Evolutionary conservation across 805 yeast species (phyloP).

Genomic region (Kodamaea jinghongensis): DNA sequence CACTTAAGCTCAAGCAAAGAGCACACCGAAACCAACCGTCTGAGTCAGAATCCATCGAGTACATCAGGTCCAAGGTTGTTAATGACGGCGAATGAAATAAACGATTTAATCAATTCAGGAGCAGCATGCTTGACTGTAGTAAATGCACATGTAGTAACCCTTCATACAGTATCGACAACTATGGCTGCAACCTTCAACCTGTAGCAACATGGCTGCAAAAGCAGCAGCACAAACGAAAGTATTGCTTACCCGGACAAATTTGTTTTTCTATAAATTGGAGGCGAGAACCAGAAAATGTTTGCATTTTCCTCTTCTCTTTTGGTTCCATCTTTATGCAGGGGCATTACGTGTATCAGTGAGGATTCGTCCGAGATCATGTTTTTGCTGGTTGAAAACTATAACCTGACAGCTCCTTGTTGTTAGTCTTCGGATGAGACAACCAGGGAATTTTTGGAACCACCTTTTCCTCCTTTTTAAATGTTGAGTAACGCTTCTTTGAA

Average conservation of each 20-base stretch:
- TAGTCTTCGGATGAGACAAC: slow-evolving; percentile 47
- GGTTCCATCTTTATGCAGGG: slow-evolving; percentile 97
- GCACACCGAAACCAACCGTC: slow-evolving; percentile 3
- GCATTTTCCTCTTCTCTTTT: slow-evolving; percentile 19
- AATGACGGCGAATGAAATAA: neutral
- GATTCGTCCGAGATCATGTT: slow-evolving; percentile 99
- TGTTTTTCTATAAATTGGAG: slow-evolving; percentile 14
- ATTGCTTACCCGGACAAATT: slow-evolving; percentile 11
- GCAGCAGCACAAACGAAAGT: too few relatives aligned
- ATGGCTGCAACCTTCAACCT: neutral
- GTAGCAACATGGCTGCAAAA: neutral
- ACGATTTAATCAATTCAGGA: too few relatives aligned
- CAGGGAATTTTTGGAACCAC: slow-evolving; percentile 75
- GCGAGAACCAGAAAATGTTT: slow-evolving; percentile 5
- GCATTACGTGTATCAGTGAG: slow-evolving; percentile 99
- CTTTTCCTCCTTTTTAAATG: slow-evolving; percentile 7
- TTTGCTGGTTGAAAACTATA: slow-evolving; percentile 99
- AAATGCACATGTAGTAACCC: too few relatives aligned
- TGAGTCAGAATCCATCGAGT: slow-evolving; percentile 1
- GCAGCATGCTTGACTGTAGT: too few relatives aligned
- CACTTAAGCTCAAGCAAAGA: slow-evolving; percentile 5
- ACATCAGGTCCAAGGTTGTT: slow-evolving; percentile 2
- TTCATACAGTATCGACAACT: too few relatives aligned
- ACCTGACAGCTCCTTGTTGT: slow-evolving; percentile 81
- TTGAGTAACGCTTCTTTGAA: slow-evolving; percentile 29